Evolutionary conservation across 768 basidiomycete species (phyloP).

Genomic region (Austroboletus festivus): DNA sequence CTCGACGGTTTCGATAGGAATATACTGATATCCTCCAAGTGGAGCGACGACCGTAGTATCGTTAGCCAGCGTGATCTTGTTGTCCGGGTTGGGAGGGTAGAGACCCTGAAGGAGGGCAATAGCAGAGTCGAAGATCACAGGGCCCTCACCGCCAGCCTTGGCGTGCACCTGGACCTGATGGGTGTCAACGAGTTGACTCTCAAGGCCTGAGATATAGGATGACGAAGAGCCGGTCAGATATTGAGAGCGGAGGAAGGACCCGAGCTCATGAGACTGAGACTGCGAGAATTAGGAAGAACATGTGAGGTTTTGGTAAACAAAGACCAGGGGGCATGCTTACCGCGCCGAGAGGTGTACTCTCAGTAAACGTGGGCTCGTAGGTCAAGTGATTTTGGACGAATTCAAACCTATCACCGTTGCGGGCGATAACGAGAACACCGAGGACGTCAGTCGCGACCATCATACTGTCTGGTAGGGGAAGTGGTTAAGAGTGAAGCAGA

Average conservation of each 20-base stretch:
- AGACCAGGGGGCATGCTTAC: conserved; percentile 34
- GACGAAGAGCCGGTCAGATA: conserved; percentile 68
- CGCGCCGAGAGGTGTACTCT: conserved; percentile 75
- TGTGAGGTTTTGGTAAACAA: not conserved
- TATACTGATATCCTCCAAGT: conserved; percentile 81
- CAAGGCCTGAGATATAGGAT: conserved; percentile 65
- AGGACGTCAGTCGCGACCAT: conserved; percentile 50
- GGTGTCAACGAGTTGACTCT: conserved; percentile 67
- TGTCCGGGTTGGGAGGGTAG: conserved; percentile 74
- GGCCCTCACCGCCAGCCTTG: conserved; percentile 81
- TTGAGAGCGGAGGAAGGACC: conserved; percentile 55
- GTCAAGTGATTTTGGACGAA: conserved; percentile 71
- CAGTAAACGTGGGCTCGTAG: conserved; percentile 59
- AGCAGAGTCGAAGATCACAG: conserved; percentile 84
- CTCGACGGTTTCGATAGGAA: conserved; percentile 87
- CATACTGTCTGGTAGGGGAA: conserved; percentile 10
- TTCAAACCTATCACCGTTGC: conserved; percentile 72
- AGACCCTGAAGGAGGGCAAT: conserved; percentile 83
- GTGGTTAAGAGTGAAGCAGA: conserved; percentile 16
- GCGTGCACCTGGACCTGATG: conserved; percentile 71
- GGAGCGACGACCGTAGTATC: conserved; percentile 69
- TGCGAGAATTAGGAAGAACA: conserved; percentile 22
- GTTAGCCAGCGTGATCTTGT: conserved; percentile 76
- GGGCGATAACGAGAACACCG: conserved; percentile 73
- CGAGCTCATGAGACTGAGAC: conserved; percentile 69